These are phyloP conservation scores for Xylaria sp. DNA, from an alignment of 2,329 filamentous ascomycete genomes.

Conservation along the genomic window DNA sequence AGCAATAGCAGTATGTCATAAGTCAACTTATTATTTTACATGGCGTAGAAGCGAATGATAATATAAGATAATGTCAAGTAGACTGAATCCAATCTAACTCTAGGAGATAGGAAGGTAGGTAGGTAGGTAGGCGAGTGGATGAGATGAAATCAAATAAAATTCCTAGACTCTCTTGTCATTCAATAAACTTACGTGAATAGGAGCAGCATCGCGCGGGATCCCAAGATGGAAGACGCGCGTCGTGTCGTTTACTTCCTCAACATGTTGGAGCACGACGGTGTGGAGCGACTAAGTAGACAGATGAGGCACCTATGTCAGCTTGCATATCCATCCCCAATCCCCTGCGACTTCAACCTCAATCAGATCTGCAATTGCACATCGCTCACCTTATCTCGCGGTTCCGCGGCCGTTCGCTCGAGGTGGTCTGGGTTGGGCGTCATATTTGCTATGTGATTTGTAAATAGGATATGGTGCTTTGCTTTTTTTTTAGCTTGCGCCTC, in stretches of 20 bases:
- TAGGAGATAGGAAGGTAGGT: too few relatives aligned
- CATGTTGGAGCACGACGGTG: conserved; percentile 62
- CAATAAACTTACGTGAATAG: conserved; percentile 52
- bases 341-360: background rate
- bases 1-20: too few relatives aligned
- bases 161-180: too few relatives aligned
- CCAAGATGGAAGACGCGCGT: conserved; percentile 72
- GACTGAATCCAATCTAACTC: too few relatives aligned
- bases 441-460: background rate
- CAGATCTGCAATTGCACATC: background rate
- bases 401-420: conserved; percentile 73
- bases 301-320: background rate
- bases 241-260: conserved; percentile 69
- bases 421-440: conserved; percentile 54
- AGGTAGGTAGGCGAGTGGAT: too few relatives aligned
- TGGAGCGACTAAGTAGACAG: conserved; percentile 59
- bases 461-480: too few relatives aligned
- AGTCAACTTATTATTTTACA: too few relatives aligned
- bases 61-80: background rate
- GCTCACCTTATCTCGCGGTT: conserved; percentile 70
- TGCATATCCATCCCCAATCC: background rate
- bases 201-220: conserved; percentile 53
- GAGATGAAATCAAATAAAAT: too few relatives aligned
- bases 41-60: too few relatives aligned
- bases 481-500: background rate